Evolutionary conservation across 2,329 filamentous ascomycete species (phyloP).

Genomic region (Keithomyces neogunnii): DNA sequence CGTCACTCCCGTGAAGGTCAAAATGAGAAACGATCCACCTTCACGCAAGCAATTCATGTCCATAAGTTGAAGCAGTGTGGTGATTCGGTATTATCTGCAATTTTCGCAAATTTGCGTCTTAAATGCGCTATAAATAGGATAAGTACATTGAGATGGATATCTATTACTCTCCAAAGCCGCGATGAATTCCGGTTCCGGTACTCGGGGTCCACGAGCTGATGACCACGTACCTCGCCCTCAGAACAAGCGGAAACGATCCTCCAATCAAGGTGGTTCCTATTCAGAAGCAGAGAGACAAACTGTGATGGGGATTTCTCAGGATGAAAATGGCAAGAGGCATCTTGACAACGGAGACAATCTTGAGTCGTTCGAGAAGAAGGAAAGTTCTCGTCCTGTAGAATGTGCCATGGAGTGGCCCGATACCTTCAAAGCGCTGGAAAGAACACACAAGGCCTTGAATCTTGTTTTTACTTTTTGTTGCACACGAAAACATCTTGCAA

Average conservation of each 20-base stretch:
- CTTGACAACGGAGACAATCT: neutral
- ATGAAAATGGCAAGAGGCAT: neutral
- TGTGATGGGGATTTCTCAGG: neutral
- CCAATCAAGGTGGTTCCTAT: neutral
- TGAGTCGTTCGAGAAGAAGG: neutral
- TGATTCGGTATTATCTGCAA: neutral
- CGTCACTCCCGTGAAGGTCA: conserved; percentile 21
- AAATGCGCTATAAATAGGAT: neutral
- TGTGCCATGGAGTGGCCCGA: conserved; percentile 57
- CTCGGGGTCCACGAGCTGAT: neutral
- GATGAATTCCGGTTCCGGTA: neutral
- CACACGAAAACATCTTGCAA: conserved; percentile 83
- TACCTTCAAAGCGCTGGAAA: conserved; percentile 62
- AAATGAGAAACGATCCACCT: no score
- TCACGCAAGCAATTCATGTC: no score
- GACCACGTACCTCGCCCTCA: neutral
- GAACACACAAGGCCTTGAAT: conserved; percentile 78
- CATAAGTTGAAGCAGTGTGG: neutral
- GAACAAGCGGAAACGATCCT: neutral
- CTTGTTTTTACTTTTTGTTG: conserved; percentile 92
- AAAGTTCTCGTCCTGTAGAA: neutral
- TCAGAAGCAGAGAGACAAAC: neutral
- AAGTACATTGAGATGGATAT: neutral
- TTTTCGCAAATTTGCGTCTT: neutral
- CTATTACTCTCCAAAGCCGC: neutral